phyloP scores from a whole-genome alignment of 2,329 filamentous ascomycete species.

The Verticillium nonalfalfae region DNA sequence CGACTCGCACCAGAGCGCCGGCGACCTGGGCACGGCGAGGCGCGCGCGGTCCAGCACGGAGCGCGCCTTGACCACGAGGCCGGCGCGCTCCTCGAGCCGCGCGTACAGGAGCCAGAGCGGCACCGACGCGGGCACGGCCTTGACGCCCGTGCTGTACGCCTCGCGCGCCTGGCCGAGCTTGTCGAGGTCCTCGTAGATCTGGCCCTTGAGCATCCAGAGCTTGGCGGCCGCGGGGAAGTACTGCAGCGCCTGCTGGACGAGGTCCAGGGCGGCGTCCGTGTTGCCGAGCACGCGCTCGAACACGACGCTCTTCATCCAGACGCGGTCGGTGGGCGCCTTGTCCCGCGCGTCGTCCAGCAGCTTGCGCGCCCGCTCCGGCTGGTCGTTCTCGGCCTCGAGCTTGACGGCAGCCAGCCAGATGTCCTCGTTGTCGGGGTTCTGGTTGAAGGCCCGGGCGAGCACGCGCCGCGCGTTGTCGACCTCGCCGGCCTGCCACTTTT shows the following conservation, averaged over 20 bases:
- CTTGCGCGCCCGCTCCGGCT: slow-evolving; percentile 74
- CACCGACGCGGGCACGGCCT: slow-evolving; percentile 77
- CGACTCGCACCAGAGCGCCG: slow-evolving; percentile 87
- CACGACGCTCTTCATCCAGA: slow-evolving; percentile 94
- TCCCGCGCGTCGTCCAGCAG: slow-evolving; percentile 77
- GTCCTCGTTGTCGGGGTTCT: slow-evolving; percentile 94
- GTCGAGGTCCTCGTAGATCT: slow-evolving; percentile 83
- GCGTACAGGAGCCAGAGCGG: slow-evolving; percentile 86
- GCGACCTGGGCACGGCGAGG: slow-evolving; percentile 77
- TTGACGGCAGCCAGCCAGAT: slow-evolving; percentile 97
- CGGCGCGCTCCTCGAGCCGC: slow-evolving; percentile 78
- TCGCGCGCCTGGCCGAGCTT: slow-evolving; percentile 82
- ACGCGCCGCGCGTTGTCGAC: slow-evolving; percentile 82
- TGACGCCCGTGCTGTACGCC: slow-evolving; percentile 81
- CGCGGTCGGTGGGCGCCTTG: slow-evolving; percentile 88
- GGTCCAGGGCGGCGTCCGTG: slow-evolving; percentile 72
- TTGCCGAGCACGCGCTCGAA: slow-evolving; percentile 85
- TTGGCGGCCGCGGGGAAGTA: slow-evolving; percentile 82
- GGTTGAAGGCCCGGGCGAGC: slow-evolving; percentile 83
- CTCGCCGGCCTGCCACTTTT: slow-evolving; percentile 86
- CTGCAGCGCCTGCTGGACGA: slow-evolving; percentile 80
- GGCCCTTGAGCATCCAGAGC: slow-evolving; percentile 98
- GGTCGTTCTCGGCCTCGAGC: slow-evolving; percentile 83
- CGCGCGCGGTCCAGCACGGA: slow-evolving; percentile 89
- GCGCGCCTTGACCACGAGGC: slow-evolving; percentile 82